Conservation (phyloP, 176 grass and related monocot species). For the Oryza rufipogon region DNA sequence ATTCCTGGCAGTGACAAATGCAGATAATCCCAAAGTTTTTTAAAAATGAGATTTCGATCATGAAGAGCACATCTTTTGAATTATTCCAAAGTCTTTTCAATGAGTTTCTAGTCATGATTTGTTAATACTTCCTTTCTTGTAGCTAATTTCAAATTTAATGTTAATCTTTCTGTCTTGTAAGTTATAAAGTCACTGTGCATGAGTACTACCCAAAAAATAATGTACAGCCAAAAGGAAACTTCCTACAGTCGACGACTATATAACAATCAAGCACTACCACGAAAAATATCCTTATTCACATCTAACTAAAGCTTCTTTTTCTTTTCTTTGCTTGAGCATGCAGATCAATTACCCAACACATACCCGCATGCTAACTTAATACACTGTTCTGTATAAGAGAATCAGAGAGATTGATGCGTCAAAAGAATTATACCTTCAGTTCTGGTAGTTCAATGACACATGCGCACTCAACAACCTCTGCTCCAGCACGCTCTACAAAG, state of each 20-base stretch:
- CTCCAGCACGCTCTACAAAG: constrained; percentile 84
- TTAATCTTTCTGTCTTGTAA: too few species aligned
- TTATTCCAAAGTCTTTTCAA: background rate
- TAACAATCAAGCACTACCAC: background rate
- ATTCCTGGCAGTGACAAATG: background rate
- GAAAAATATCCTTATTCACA: background rate
- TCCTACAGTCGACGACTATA: background rate
- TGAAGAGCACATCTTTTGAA: background rate
- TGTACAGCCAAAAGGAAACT: background rate
- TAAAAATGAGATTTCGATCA: background rate
- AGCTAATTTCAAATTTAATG: constrained; percentile 2
- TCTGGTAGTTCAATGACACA: constrained; percentile 96
- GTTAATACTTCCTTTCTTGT: background rate
- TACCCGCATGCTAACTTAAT: background rate
- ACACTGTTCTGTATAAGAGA: background rate
- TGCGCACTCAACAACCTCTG: constrained; percentile 81
- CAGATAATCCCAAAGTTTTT: background rate
- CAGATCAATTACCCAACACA: background rate
- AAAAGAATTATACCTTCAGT: constrained; percentile 60
- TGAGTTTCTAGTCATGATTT: background rate
- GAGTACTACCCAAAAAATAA: background rate
- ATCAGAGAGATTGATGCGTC: background rate
- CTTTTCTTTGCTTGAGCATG: constrained; percentile 3
- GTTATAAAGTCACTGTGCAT: too few species aligned
- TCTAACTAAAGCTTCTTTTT: constrained; percentile 1